Evolutionary conservation across 306 rosid species (phyloP).

Genomic region (Leucaena leucocephala): DNA sequence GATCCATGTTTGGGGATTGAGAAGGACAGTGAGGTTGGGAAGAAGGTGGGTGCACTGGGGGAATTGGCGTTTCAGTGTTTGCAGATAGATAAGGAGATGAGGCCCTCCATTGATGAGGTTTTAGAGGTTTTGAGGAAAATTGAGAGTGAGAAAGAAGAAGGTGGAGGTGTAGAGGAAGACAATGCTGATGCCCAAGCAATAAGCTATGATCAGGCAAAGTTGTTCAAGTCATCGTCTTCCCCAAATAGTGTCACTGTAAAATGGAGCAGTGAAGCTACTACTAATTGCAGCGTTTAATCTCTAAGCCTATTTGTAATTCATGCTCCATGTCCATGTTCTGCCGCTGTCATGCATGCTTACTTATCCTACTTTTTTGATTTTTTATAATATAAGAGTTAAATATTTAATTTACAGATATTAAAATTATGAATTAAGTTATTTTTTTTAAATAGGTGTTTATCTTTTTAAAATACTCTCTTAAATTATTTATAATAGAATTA

Average conservation of each 20-base stretch:
- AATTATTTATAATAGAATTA: too few species aligned
- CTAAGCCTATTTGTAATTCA: not conserved
- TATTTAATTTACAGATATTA: too few species aligned
- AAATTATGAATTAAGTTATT: too few species aligned
- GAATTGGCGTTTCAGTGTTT: slow-evolving; percentile 69
- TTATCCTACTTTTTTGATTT: too few species aligned
- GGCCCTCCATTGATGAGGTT: slow-evolving; percentile 71
- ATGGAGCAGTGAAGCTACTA: slow-evolving; percentile 47
- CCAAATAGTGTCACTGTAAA: slow-evolving; percentile 50
- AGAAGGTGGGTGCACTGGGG: slow-evolving; percentile 50
- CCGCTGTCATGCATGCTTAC: too few species aligned
- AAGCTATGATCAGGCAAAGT: not conserved
- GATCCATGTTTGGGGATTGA: slow-evolving; percentile 59
- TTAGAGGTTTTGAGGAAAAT: slow-evolving; percentile 49
- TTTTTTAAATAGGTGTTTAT: too few species aligned
- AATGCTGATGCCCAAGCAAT: not conserved
- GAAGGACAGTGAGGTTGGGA: slow-evolving; percentile 44
- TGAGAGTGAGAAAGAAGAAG: slow-evolving; percentile 29
- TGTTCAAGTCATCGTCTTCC: slow-evolving; percentile 26
- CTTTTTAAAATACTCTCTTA: too few species aligned
- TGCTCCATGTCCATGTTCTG: not conserved
- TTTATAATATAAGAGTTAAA: too few species aligned
- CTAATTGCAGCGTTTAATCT: slow-evolving; percentile 39
- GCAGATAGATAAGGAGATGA: slow-evolving; percentile 62
- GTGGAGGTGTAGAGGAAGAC: not conserved